These are phyloP conservation scores for Globisporangium cederbergense DNA, from an alignment of 352 stramenopile species.

Conservation along the genomic window DNA sequence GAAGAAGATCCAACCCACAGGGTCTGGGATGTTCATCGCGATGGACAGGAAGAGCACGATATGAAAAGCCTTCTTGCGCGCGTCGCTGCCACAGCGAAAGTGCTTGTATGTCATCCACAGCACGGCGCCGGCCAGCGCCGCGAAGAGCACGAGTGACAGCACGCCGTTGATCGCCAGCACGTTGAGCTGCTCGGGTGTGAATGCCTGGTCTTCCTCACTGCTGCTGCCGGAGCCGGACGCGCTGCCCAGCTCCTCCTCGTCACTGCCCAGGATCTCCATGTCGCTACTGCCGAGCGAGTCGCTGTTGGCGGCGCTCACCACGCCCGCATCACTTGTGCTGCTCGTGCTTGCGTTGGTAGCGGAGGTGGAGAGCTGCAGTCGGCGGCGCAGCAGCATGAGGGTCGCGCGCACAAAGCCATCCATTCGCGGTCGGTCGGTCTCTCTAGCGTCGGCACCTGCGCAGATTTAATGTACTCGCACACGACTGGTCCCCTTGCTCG, in stretches of 20 bases:
- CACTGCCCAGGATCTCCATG: neutral
- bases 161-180: slow-evolving; percentile 53
- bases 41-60: slow-evolving; percentile 60
- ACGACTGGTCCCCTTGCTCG: neutral
- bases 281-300: slow-evolving; percentile 4
- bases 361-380: slow-evolving; percentile 9
- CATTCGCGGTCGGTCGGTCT: slow-evolving; percentile 13
- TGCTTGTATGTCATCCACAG: slow-evolving; percentile 65
- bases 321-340: slow-evolving; percentile 4
- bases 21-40: slow-evolving; percentile 61
- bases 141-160: slow-evolving; percentile 61
- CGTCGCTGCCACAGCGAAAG: slow-evolving; percentile 45
- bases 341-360: neutral
- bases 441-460: neutral
- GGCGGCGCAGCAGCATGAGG: slow-evolving; percentile 17
- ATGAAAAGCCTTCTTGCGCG: slow-evolving; percentile 72
- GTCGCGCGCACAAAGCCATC: slow-evolving; percentile 16
- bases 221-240: neutral
- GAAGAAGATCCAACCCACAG: slow-evolving; percentile 54
- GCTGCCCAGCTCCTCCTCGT: neutral
- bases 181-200: slow-evolving; percentile 35
- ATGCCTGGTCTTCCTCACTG: slow-evolving; percentile 13
- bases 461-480: neutral
- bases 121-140: slow-evolving; percentile 49
- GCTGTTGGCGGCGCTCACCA: slow-evolving; percentile 6